Evolutionary conservation across 1,284 basidiomycete species (phyloP).

Genomic region (Puccinia horiana): DNA sequence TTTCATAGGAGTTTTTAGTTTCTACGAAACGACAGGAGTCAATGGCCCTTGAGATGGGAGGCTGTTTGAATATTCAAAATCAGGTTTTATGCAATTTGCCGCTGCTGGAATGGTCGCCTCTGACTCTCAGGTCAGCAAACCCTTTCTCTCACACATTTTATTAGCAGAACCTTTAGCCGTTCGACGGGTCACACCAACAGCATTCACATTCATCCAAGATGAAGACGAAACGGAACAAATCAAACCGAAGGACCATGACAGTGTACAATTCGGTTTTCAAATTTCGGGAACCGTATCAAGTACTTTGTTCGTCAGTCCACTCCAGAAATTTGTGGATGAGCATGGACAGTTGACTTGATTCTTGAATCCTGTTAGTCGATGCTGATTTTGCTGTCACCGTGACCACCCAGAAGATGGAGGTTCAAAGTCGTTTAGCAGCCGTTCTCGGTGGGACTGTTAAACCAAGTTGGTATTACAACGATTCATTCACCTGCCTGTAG

Average conservation of each 20-base stretch:
- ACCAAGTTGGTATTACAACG: slow-evolving; percentile 12
- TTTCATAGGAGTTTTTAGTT: too few relatives aligned
- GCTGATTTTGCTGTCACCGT: slow-evolving; percentile 35
- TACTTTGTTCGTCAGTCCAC: slow-evolving; percentile 19
- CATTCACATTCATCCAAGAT: slow-evolving; percentile 2
- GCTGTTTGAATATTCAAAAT: not conserved
- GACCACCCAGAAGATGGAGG: slow-evolving; percentile 36
- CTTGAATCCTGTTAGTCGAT: slow-evolving; percentile 6
- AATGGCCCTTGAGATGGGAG: too few relatives aligned
- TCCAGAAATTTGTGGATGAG: not conserved
- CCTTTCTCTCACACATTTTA: not conserved
- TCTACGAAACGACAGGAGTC: too few relatives aligned
- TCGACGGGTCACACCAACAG: not conserved
- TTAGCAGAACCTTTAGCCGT: not conserved
- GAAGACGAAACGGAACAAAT: slow-evolving; percentile 41
- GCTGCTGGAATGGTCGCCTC: not conserved
- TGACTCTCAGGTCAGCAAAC: not conserved
- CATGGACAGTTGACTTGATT: not conserved
- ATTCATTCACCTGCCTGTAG: not conserved
- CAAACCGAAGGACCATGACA: slow-evolving; percentile 34
- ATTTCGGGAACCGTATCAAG: slow-evolving; percentile 47
- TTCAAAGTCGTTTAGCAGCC: slow-evolving; percentile 21
- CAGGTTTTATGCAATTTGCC: not conserved
- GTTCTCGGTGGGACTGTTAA: slow-evolving; percentile 33
- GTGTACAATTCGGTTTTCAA: slow-evolving; percentile 40